Base-by-base conservation (phyloP, 805 yeast genomes). In the Isabelozyma rhagii region DNA sequence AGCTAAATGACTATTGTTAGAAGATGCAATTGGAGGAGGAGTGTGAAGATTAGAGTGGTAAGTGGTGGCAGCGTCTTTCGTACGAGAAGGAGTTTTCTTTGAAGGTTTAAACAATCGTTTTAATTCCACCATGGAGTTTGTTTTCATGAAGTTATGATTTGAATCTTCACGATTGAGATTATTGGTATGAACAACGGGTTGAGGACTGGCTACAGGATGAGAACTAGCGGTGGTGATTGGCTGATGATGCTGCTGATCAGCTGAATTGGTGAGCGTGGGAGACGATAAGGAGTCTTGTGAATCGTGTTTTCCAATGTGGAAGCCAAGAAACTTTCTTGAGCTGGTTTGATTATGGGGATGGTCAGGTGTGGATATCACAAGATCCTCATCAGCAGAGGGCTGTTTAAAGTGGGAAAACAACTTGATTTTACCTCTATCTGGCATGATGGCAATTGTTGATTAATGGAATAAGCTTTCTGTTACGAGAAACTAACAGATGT, bases 31-130 rank as follows among this genome's bases (percentile, higher is more conserved):
- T 10, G 67, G 63, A 13, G 73, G 69, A 5, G 69, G 69, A n/a
- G 68, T 57, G 48, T 63, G 68, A 27, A 64, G 45, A 46, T 61
- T 59, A 45, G 58, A 63, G 29, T 54, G 54, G 44, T 64, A 66
- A 7, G 56, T 56, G 9, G 46, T 42, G 8, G 48, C 48, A 15
- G 56, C 56, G 13, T 45, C 50, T 40, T 56, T 57, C 25, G 50
- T 48, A 2, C 59, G 38, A 13, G 54, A 42, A 17, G 67, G 55
- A 34, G 51, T 55, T 50, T 71, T 72, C 50, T 68, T 77, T 7
- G 74, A 66, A 5, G 89, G 87, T 60, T 87, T 81, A 64, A 86
- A 86, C 56, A 86, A 84, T 59, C 88, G 75, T 61, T 85, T 86
- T 64, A 86, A 69, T 56, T 85, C 91, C 21, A 80, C 84, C 88